Conservation (phyloP, 768 basidiomycete species). For the Lentinus tigrinus region DNA sequence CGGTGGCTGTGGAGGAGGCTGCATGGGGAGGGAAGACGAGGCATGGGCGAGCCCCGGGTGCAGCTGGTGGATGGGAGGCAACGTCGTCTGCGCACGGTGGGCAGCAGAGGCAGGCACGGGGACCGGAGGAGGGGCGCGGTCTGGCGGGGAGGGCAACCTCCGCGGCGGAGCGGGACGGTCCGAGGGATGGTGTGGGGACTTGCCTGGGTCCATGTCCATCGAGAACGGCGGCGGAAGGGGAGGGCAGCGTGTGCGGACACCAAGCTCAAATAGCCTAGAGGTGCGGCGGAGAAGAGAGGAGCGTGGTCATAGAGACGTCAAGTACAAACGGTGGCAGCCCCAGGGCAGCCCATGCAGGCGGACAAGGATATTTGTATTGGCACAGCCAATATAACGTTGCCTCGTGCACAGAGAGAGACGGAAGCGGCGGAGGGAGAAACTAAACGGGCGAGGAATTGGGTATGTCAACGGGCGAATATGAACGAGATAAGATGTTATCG, state of each 20-base stretch:
- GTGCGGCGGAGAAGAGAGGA: slow-evolving; percentile 10
- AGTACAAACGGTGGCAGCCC: too few relatives aligned
- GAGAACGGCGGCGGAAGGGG: slow-evolving; percentile 4
- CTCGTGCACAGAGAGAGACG: slow-evolving; percentile 24
- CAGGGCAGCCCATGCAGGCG: background rate
- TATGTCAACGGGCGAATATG: slow-evolving; percentile 21
- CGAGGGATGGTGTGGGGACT: slow-evolving; percentile 33
- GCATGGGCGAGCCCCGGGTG: slow-evolving; percentile 65
- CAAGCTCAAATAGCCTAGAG: slow-evolving; percentile 15
- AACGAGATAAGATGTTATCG: slow-evolving; percentile 31
- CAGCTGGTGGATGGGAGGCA: slow-evolving; percentile 69
- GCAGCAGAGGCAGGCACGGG: slow-evolving; percentile 1
- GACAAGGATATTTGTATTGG: slow-evolving; percentile 19
- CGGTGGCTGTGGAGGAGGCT: slow-evolving; percentile 27
- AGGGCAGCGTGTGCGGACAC: slow-evolving; percentile 4
- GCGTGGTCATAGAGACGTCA: slow-evolving; percentile 22
- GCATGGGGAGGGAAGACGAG: slow-evolving; percentile 31
- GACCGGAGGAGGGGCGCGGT: slow-evolving; percentile 24
- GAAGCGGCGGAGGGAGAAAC: slow-evolving; percentile 23
- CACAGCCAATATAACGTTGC: slow-evolving; percentile 15
- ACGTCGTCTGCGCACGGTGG: slow-evolving; percentile 31
- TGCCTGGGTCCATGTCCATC: slow-evolving; percentile 36
- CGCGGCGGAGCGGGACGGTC: slow-evolving; percentile 27
- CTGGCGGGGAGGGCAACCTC: slow-evolving; percentile 26
- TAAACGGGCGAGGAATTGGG: slow-evolving; percentile 16